Evolutionary conservation across 768 basidiomycete genomes (phyloP).

Genomic region (Hirschioporus abietinus): DNA sequence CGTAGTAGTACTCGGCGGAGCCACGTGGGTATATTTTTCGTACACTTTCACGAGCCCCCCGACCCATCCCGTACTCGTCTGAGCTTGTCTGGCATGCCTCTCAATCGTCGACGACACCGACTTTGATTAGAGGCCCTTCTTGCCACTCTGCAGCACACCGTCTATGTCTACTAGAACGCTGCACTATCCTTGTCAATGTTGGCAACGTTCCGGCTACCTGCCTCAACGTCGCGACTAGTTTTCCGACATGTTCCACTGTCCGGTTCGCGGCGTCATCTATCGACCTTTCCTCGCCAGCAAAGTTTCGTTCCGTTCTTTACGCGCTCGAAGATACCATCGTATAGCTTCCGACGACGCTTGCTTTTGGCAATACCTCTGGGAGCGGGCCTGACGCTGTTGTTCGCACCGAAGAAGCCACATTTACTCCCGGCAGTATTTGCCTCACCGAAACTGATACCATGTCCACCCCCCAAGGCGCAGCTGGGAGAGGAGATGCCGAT

Average conservation of each 20-base stretch:
- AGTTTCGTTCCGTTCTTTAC: constrained; percentile 26
- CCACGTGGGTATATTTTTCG: neutral
- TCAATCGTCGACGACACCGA: neutral
- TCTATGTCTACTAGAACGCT: neutral
- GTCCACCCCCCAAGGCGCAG: constrained; percentile 19
- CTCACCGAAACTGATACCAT: constrained; percentile 44
- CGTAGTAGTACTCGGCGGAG: too few species aligned
- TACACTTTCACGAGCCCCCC: neutral
- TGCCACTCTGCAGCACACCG: neutral
- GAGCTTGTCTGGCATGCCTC: neutral
- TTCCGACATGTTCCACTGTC: neutral
- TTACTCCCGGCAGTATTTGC: constrained; percentile 45
- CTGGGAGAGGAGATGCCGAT: constrained; percentile 8
- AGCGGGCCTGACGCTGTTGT: constrained; percentile 48
- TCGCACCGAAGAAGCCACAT: constrained; percentile 38
- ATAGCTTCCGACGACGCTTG: constrained; percentile 22
- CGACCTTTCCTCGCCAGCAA: neutral
- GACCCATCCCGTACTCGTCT: too few species aligned
- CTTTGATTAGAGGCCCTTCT: neutral
- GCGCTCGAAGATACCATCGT: constrained; percentile 25
- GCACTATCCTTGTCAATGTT: neutral
- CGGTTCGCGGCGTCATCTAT: neutral
- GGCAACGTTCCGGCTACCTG: neutral
- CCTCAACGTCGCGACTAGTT: neutral
- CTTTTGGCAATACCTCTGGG: constrained; percentile 55